phyloP scores from a whole-genome alignment of 192 early-diverging fungal genomes.

The Anaeromyces robustus region DNA sequence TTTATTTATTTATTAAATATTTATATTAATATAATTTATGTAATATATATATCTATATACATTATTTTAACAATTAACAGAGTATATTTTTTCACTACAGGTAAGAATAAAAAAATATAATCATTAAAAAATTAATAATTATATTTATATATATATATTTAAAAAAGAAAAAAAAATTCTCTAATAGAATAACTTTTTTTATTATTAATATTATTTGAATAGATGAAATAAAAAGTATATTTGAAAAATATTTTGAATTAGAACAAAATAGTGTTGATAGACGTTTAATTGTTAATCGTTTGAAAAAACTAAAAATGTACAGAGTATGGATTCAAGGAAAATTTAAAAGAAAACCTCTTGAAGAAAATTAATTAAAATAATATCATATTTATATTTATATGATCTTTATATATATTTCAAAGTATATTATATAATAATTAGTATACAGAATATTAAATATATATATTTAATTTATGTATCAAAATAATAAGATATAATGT shows the following conservation, averaged over 20 bases:
- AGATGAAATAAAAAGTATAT: constrained; percentile 33
- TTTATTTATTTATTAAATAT: constrained; percentile 8
- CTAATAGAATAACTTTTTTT: too few relatives aligned
- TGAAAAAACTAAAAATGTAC: constrained; percentile 90
- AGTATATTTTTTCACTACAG: background rate
- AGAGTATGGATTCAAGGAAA: constrained; percentile 94
- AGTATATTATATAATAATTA: too few relatives aligned
- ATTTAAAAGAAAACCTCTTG: constrained; percentile 39
- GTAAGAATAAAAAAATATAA: too few relatives aligned
- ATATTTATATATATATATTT: too few relatives aligned
- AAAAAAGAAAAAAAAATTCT: too few relatives aligned
- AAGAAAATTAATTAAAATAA: background rate
- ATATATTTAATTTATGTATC: too few relatives aligned
- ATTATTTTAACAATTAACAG: background rate
- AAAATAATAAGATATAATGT: too few relatives aligned
- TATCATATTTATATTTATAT: too few relatives aligned
- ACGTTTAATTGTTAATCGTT: constrained; percentile 81
- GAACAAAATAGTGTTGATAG: constrained; percentile 87
- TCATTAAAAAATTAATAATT: too few relatives aligned
- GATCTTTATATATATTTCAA: too few relatives aligned
- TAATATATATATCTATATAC: constrained; percentile 9
- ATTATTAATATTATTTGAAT: background rate
- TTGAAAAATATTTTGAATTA: constrained; percentile 42
- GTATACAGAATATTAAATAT: too few relatives aligned
- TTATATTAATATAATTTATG: background rate